Percentiles rank a stretch among this genome's conserved stretches.
Evolutionary conservation across 2,329 filamentous ascomycete genomes (phyloP).

Genomic region (Colletotrichum lindemuthianum): DNA sequence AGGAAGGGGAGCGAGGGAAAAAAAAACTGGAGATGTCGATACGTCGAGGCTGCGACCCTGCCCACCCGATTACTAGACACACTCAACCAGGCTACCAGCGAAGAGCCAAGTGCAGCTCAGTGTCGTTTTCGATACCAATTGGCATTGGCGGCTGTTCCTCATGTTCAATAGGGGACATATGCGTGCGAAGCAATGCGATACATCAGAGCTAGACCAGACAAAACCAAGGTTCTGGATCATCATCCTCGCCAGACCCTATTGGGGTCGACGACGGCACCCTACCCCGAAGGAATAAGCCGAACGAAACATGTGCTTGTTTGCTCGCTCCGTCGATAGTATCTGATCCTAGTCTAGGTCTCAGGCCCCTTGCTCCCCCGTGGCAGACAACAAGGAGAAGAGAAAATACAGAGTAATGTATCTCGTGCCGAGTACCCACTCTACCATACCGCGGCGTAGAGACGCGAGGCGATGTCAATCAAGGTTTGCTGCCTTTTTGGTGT

Average conservation of each 20-base stretch:
- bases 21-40: constrained; percentile 6
- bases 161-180: no score
- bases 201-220: no score
- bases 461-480: constrained; percentile 2
- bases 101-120: no score
- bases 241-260: neutral
- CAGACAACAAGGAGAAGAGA: constrained; percentile 17
- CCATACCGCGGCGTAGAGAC: constrained; percentile 5
- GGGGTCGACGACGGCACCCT: no score
- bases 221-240: neutral
- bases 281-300: no score
- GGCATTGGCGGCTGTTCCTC: no score
- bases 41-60: constrained; percentile 29
- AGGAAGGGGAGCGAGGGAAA: neutral
- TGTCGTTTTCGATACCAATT: no score
- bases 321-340: constrained; percentile 9
- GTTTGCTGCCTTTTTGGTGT: neutral
- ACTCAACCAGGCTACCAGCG: no score
- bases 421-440: neutral
- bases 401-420: neutral
- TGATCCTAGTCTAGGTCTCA: constrained; percentile 16
- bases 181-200: no score
- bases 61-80: neutral
- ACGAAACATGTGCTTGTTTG: constrained; percentile 15
- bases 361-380: constrained; percentile 3